phyloP scores from a whole-genome alignment of 2,329 filamentous ascomycete genomes.

The Rhinocladiella mackenziei region DNA sequence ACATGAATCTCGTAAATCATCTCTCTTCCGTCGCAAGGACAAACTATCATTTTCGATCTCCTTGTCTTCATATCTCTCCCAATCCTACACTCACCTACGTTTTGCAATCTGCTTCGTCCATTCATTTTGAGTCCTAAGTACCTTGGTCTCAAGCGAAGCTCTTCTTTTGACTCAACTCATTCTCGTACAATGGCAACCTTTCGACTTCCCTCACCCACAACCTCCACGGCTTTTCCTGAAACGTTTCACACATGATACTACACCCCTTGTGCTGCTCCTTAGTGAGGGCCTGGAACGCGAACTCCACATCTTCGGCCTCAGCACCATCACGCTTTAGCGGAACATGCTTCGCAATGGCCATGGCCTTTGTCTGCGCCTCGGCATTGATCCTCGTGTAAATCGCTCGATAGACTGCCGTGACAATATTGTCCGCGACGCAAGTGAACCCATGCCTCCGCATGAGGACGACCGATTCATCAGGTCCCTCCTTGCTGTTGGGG shows the following conservation, averaged over 20 bases:
- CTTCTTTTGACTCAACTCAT: conserved; percentile 16
- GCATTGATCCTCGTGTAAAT: conserved; percentile 48
- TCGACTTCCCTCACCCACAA: conserved; percentile 28
- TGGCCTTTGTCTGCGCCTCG: conserved; percentile 39
- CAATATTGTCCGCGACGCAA: conserved; percentile 37
- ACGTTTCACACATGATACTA: conserved; percentile 18
- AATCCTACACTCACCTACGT: background rate
- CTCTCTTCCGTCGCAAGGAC: too few species aligned
- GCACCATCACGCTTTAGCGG: conserved; percentile 1
- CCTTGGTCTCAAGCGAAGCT: background rate
- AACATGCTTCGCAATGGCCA: conserved; percentile 23
- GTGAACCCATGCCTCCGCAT: conserved; percentile 49
- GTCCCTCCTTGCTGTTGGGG: background rate
- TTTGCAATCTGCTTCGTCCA: background rate
- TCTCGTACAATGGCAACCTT: conserved; percentile 25
- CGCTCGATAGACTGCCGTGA: conserved; percentile 42
- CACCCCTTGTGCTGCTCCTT: conserved; percentile 16
- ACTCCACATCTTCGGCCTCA: background rate
- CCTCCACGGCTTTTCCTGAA: conserved; percentile 25
- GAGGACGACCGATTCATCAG: conserved; percentile 39
- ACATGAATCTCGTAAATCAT: too few species aligned
- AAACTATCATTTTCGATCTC: too few species aligned
- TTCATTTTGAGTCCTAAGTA: background rate
- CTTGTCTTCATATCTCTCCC: too few species aligned
- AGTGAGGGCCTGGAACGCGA: conserved; percentile 20